Percentiles rank a stretch among this genome's conserved stretches.
phyloP scores from a whole-genome alignment of 164 flowering plant genomes.

The Vitis riparia region DNA sequence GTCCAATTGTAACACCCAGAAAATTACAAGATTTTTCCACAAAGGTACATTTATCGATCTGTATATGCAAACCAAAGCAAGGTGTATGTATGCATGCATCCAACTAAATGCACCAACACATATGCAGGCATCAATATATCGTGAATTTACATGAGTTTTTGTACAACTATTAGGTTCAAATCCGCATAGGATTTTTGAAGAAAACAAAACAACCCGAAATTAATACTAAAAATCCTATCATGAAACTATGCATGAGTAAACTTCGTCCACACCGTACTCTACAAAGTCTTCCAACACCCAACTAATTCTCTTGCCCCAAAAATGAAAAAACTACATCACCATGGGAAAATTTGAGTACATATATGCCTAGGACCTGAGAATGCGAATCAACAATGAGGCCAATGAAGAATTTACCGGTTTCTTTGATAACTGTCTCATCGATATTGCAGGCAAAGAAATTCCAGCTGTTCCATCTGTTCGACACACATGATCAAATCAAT shows the following conservation, averaged over 20 bases:
- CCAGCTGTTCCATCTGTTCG: constrained; percentile 39
- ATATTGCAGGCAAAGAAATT: too few species aligned
- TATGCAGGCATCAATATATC: not conserved
- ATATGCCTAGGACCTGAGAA: not conserved
- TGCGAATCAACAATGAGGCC: not conserved
- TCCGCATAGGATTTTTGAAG: not conserved
- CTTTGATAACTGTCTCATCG: too few species aligned
- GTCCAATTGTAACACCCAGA: too few species aligned
- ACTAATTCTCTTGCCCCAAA: not conserved
- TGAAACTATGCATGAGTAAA: not conserved
- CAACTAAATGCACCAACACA: not conserved
- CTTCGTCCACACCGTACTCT: not conserved
- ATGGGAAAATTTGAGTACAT: too few species aligned
- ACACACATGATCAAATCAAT: constrained; percentile 2
- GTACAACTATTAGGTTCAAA: too few species aligned
- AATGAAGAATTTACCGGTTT: constrained; percentile 37
- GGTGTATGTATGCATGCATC: not conserved
- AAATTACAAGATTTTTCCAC: too few species aligned
- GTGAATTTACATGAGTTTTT: too few species aligned
- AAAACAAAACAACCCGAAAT: too few species aligned
- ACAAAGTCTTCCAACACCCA: not conserved
- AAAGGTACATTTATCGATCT: too few species aligned
- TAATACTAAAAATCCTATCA: not conserved
- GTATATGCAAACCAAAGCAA: not conserved
- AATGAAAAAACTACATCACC: too few species aligned